Evolutionary conservation across 805 yeast species (phyloP), one percentile per base, ranked within the genome.

Genomic region (Pichia nakasei): DNA sequence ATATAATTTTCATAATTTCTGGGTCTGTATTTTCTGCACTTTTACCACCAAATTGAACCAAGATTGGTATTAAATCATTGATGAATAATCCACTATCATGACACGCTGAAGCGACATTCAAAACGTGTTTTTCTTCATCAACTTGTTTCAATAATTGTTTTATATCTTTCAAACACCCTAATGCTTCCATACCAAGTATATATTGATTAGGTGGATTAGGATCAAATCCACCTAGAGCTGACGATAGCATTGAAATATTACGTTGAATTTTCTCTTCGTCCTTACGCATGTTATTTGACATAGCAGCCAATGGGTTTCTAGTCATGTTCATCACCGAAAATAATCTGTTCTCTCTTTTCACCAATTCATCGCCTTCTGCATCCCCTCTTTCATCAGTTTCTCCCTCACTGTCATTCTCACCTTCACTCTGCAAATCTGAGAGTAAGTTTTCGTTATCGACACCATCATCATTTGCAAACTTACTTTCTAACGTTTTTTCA

Each of bases 191-290:
- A 11, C 97, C 97, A 3, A 89, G 70, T 47, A 76, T 77, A 56
- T 93, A 93, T 2, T 63, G 59, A 3, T 58, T 49, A 5, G 64
- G 59, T 13, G 45, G 42, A 1, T 81, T 63, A 39, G 81, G 76
- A 61, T 89, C 96, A 1, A 81, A 75, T 2, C 97, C 97, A 43
- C 98, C 98, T 3, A 91, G 70, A 0, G 97, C 95, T 4, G 95
- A 77, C 4, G 88, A 86, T 34, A 89, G 69, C 36, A 85, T 78
- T 13, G 89, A 75, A 27, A 91, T 82, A 60, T 86, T 87, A 0
- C 93, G 85, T 49, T 73, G 72, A 34, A 82, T 61, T 15, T 78
- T 55, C 45, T 56, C 56, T 43, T 58, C 60, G n/a, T 59, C 59
- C 26, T 48, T 55, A 6, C 36, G 29, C 33, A 36, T 29, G 12